Evolutionary conservation across 1,139 yeast genomes (phyloP), one percentile per base, ranked within the genome.

Genomic region (Wickerhamiella pararugosa): DNA sequence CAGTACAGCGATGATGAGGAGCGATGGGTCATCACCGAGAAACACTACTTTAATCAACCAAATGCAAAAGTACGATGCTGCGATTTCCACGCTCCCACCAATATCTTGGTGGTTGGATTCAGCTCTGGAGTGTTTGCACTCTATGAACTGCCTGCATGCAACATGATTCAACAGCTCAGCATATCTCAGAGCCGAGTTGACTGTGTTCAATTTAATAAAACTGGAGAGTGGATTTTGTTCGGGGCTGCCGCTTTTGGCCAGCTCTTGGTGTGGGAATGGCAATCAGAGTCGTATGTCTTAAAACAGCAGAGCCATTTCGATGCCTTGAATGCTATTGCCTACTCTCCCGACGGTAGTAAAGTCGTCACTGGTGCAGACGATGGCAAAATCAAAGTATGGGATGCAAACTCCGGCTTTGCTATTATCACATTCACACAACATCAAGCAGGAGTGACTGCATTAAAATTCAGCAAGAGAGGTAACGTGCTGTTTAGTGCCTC

Each of bases 301-400:
- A 87, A 90, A 58, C 98, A 90, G 59, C 98, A 92, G 61, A 96
- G 98, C 8, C 98, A 90, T 62, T 90, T 83, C 57, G 98, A 90
- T 59, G 69, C 94, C 0, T 74, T 87, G 60, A 90, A 86, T 56
- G 70, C 86, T 10, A 61, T 87, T 40, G 75, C 81, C 32, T 90
- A 90, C 55, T 83, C 97, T 0, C 96, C 97, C 0, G 99, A 92
- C 62, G 98, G 98, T 0, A 74, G 94, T 2, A 71, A 87, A 51
- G 70, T 90, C 6, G 93, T 87, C 1, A 87, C 98, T 1, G 97
- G 94, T 1, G 74, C 95, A 1, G 98, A 87, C 56, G 99, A 90
- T 57, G 99, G 99, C 40, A 87, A 86, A 54, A 81, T 90, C 49
- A 90, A 90, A 59, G 82, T 90, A 15, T 90, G 98, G 98, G 98